Percentiles rank a stretch among this genome's conserved stretches.
Evolutionary conservation across 768 basidiomycete species (phyloP).

Genomic region (Mycena belliarum): DNA sequence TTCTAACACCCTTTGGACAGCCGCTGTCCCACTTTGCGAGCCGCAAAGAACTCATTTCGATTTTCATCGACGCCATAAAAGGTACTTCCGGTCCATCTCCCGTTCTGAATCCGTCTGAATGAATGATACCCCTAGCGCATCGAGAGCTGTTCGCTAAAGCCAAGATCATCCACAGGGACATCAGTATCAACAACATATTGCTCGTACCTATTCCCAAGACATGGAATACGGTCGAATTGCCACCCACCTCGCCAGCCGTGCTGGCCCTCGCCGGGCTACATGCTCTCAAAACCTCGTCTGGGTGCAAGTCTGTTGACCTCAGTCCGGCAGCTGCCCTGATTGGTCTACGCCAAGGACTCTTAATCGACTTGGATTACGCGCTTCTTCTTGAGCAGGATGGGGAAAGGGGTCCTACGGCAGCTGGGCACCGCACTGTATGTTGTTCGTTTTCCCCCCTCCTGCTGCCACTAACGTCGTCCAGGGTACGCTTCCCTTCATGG

Average conservation of each 20-base stretch:
- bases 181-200: conserved; percentile 11
- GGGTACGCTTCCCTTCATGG: conserved; percentile 11
- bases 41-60: neutral
- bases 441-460: neutral
- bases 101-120: neutral
- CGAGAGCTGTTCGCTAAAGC: neutral
- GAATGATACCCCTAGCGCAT: neutral
- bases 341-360: neutral
- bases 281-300: neutral
- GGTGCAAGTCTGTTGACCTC: too few relatives aligned
- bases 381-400: neutral
- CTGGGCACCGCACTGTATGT: neutral
- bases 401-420: neutral
- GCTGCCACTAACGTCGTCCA: neutral
- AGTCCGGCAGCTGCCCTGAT: too few relatives aligned
- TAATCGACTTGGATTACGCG: conserved; percentile 8
- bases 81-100: neutral
- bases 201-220: neutral
- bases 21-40: neutral
- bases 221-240: neutral
- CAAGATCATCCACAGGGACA: conserved; percentile 1
- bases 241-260: neutral
- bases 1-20: neutral
- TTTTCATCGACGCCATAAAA: conserved; percentile 1
- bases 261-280: neutral